Evolutionary conservation across 768 basidiomycete genomes (phyloP).

Genomic region (Pisolithus sp.): DNA sequence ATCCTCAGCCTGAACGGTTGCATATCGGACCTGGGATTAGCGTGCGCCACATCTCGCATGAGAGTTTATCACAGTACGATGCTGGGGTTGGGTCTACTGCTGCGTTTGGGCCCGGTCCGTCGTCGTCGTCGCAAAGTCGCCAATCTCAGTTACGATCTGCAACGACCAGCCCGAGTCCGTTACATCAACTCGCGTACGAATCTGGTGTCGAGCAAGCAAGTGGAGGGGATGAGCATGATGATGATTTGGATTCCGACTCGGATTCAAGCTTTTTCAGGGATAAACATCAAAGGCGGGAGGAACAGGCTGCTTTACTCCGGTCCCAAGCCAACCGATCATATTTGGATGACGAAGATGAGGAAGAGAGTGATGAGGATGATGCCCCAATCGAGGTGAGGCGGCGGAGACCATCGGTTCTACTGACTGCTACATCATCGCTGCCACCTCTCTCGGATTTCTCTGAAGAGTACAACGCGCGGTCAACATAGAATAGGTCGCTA

Average conservation of each 20-base stretch:
- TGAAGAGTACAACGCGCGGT: constrained; percentile 1
- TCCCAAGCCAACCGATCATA: constrained; percentile 31
- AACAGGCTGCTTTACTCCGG: constrained; percentile 17
- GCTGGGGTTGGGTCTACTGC: not conserved
- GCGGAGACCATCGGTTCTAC: constrained; percentile 27
- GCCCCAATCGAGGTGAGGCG: constrained; percentile 30
- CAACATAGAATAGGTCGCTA: no score
- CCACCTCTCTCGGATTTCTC: constrained; percentile 17
- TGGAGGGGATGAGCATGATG: constrained; percentile 26
- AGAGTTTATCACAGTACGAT: not conserved
- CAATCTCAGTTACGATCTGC: constrained; percentile 20
- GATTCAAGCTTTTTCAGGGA: constrained; percentile 31
- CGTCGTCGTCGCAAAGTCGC: not conserved
- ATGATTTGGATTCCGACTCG: constrained; percentile 26
- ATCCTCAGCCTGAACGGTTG: constrained; percentile 28
- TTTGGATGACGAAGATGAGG: constrained; percentile 22
- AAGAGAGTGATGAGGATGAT: constrained; percentile 32
- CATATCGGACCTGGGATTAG: constrained; percentile 7
- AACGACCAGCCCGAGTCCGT: constrained; percentile 35
- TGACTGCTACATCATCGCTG: constrained; percentile 19
- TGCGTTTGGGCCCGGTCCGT: not conserved
- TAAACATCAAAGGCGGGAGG: constrained; percentile 19
- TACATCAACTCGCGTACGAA: constrained; percentile 29
- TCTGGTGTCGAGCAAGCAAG: constrained; percentile 25
- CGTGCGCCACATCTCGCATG: not conserved